Evolutionary conservation across 805 yeast species (phyloP), one percentile per base, ranked within the genome.

Genomic region (Allodekkera sacchari): DNA sequence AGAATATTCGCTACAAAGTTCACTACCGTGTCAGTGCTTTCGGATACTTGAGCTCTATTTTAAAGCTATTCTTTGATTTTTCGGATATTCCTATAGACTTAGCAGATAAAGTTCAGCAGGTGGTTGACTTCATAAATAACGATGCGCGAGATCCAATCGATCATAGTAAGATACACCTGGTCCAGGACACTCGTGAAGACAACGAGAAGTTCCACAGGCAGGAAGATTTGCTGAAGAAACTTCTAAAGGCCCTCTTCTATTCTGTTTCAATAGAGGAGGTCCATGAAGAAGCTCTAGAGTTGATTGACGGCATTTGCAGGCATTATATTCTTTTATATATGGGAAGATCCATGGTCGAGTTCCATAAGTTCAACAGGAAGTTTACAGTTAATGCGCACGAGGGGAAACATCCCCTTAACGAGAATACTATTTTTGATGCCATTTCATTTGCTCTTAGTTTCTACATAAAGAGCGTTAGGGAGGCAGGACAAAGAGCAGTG

Each of bases 281-380:
- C 7, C 66, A 67, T 33, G 80, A 73, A 0, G 85, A 83, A 24
- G 94, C 95, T 0, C 54, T 60, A 17, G 49, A 38, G 5, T 59
- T 88, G 33, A 66, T 87, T 18, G 66, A 68, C 30, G 75, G 83
- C 30, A 52, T 89, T 6, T 71, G 89, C 18, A 79, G 76, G 33
- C 97, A 92, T 52, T 77, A 83, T 39, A 77, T 87, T 7, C 59
- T 92, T 36, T 60, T 85, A 7, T 83, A 87, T 41, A 67, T 88
- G 27, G 83, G 87, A 12, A 77, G 78, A 25, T 77, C 83, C 1
- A 66, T 85, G 28, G 59, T 75, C 12, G 83, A 80, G 30, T 77
- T 78, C 40, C 59, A 82, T 32, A 77, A 76, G 55, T 66, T 74
- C 50, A 72, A 74, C 43, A 63, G 88, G 18, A 68, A 77, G 9